phyloP scores from a whole-genome alignment of 2,329 filamentous ascomycete species.

The Zasmidium citrigriseum region DNA sequence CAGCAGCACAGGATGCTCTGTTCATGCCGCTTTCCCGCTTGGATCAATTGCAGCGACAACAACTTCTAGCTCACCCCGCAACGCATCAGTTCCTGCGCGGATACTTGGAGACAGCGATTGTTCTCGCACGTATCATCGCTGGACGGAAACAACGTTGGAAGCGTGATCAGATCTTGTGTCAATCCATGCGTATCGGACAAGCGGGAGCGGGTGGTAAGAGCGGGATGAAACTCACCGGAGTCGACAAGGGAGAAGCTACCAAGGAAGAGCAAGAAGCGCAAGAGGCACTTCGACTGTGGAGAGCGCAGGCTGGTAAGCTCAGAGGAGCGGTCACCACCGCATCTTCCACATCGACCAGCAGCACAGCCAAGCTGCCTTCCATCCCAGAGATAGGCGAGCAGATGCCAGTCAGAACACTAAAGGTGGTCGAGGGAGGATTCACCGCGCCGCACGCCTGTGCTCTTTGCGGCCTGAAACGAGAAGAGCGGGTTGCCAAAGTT shows the following conservation, averaged over 20 bases:
- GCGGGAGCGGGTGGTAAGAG: constrained; percentile 69
- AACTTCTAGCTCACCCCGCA: constrained; percentile 60
- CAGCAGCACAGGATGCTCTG: constrained; percentile 63
- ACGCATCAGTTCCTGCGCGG: constrained; percentile 64
- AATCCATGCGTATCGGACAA: constrained; percentile 81
- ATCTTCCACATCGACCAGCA: constrained; percentile 42
- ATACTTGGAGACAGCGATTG: constrained; percentile 64
- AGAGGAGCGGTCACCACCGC: constrained; percentile 70
- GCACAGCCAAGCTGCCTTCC: constrained; percentile 30
- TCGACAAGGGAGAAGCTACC: constrained; percentile 79
- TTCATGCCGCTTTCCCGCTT: constrained; percentile 62
- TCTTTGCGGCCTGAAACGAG: constrained; percentile 83
- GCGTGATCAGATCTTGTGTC: constrained; percentile 78
- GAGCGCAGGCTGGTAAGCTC: constrained; percentile 71
- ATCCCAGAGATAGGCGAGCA: constrained; percentile 72
- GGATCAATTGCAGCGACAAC: constrained; percentile 57
- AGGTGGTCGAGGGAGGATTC: constrained; percentile 63
- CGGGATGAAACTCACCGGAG: constrained; percentile 88
- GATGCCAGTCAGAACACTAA: constrained; percentile 68
- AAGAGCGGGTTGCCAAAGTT: constrained; percentile 76
- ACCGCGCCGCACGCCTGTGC: constrained; percentile 76
- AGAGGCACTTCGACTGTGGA: constrained; percentile 76
- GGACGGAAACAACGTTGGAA: constrained; percentile 89
- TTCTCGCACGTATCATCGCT: constrained; percentile 77
- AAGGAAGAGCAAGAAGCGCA: constrained; percentile 83